A percentile compares a stretch with the other conserved stretches of the same genome.
Conservation (phyloP, 495 filamentous ascomycete species). For the Chlorociboria aeruginascens region DNA sequence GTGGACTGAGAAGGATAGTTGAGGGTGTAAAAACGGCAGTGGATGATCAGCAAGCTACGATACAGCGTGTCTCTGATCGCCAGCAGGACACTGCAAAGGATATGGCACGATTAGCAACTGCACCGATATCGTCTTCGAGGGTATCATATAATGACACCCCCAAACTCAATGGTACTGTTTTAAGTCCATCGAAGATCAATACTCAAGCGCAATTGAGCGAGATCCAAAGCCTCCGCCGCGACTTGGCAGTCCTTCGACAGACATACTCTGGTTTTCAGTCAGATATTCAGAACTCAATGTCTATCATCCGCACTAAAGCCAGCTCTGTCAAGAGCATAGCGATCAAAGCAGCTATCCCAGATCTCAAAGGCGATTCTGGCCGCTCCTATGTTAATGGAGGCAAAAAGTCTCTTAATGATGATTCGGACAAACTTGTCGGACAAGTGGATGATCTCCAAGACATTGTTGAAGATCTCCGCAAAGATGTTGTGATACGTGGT, state of each 20-base stretch:
- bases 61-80: constrained; percentile 82
- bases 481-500: constrained; percentile 88
- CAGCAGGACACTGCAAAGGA: constrained; percentile 89
- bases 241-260: constrained; percentile 85
- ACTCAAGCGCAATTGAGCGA: constrained; percentile 49
- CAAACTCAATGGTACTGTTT: constrained; percentile 6
- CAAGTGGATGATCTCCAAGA: constrained; percentile 95
- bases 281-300: constrained; percentile 82
- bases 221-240: constrained; percentile 72
- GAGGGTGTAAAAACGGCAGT: constrained; percentile 70
- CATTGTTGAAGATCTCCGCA: constrained; percentile 88
- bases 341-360: constrained; percentile 49
- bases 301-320: constrained; percentile 66
- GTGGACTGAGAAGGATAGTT: constrained; percentile 64
- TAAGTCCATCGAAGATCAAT: constrained; percentile 13
- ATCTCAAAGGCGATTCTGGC: constrained; percentile 57
- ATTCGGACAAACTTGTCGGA: constrained; percentile 77
- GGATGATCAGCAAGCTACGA: constrained; percentile 62
- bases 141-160: constrained; percentile 2
- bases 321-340: constrained; percentile 65
- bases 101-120: constrained; percentile 60
- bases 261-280: constrained; percentile 84
- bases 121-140: constrained; percentile 2
- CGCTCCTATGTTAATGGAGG: constrained; percentile 74
- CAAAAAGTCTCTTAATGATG: constrained; percentile 70